Conservation (phyloP, 2,329 filamentous ascomycete genomes). For the Monosporascus sp. region DNA sequence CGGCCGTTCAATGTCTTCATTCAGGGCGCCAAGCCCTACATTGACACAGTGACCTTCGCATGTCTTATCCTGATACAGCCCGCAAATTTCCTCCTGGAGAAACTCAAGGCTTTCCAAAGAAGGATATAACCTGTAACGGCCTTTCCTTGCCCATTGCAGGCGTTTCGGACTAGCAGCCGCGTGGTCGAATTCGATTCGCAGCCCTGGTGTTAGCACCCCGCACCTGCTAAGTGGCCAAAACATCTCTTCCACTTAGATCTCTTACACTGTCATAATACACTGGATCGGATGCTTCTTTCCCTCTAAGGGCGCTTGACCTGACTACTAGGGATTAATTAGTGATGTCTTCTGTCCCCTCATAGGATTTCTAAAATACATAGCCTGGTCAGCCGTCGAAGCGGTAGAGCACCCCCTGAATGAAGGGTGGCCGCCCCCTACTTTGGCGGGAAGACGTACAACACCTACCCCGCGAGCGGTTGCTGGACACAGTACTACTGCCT, state of each 20-base stretch:
- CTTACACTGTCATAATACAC: neutral
- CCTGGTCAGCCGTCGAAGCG: conserved; percentile 47
- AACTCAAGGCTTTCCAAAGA: too few relatives aligned
- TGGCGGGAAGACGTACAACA: conserved; percentile 45
- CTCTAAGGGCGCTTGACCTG: too few relatives aligned
- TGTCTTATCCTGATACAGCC: too few relatives aligned
- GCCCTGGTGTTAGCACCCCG: conserved; percentile 45
- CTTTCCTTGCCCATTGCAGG: neutral
- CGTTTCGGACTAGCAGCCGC: conserved; percentile 18
- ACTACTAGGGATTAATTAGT: conserved; percentile 29
- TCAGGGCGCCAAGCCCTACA: too few relatives aligned
- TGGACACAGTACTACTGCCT: conserved; percentile 50
- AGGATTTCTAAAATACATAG: conserved; percentile 6
- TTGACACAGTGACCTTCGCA: too few relatives aligned
- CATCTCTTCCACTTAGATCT: neutral
- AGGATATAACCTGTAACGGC: neutral
- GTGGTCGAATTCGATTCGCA: conserved; percentile 48
- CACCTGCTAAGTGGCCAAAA: conserved; percentile 42
- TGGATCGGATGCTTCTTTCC: too few relatives aligned
- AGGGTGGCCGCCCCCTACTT: conserved; percentile 48
- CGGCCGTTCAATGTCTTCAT: too few relatives aligned
- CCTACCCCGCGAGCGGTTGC: conserved; percentile 51
- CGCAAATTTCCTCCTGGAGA: too few relatives aligned
- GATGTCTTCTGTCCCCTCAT: conserved; percentile 32
- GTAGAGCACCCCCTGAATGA: conserved; percentile 48